Percentiles rank a stretch among this genome's conserved stretches.
phyloP scores from a whole-genome alignment of 768 basidiomycete genomes.

The Kwoniella sp. region DNA sequence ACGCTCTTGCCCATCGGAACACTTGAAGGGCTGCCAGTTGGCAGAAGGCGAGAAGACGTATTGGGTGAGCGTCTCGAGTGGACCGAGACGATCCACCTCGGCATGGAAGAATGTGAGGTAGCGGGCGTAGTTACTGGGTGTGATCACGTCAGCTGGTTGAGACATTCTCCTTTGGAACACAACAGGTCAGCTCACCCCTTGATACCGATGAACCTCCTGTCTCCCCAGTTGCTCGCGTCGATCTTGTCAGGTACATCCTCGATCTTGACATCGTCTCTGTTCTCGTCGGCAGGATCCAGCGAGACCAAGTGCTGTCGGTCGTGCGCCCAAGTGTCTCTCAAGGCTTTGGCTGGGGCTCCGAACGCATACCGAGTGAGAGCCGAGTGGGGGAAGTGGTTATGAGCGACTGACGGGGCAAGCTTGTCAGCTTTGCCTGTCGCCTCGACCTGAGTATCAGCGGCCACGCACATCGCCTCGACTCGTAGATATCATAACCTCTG shows the following conservation, averaged over 20 bases:
- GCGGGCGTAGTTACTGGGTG: slow-evolving; percentile 23
- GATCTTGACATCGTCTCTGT: slow-evolving; percentile 6
- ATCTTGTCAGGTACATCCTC: slow-evolving; percentile 20
- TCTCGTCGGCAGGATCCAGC: slow-evolving; percentile 12
- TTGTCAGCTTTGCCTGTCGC: no score
- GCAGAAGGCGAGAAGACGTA: slow-evolving; percentile 37
- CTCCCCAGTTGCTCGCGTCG: slow-evolving; percentile 29
- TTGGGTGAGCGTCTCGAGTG: slow-evolving; percentile 22
- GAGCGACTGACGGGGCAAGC: slow-evolving; percentile 15
- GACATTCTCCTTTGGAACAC: neutral
- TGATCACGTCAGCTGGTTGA: neutral
- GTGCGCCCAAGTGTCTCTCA: slow-evolving; percentile 26
- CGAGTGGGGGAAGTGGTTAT: slow-evolving; percentile 41
- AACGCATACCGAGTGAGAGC: slow-evolving; percentile 35
- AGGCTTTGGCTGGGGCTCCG: slow-evolving; percentile 25
- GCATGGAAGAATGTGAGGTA: slow-evolving; percentile 39
- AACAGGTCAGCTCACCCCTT: slow-evolving; percentile 19
- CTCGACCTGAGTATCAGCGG: neutral
- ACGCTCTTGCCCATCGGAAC: neutral
- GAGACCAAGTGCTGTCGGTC: slow-evolving; percentile 21
- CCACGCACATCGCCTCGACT: slow-evolving; percentile 23
- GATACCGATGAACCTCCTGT: slow-evolving; percentile 22
- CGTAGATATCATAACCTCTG: slow-evolving; percentile 33
- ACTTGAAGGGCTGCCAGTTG: slow-evolving; percentile 4
- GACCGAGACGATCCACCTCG: slow-evolving; percentile 25